These are phyloP conservation scores for Dactylellina leptospora DNA, from an alignment of 2,329 filamentous ascomycete species.

Conservation along the genomic window DNA sequence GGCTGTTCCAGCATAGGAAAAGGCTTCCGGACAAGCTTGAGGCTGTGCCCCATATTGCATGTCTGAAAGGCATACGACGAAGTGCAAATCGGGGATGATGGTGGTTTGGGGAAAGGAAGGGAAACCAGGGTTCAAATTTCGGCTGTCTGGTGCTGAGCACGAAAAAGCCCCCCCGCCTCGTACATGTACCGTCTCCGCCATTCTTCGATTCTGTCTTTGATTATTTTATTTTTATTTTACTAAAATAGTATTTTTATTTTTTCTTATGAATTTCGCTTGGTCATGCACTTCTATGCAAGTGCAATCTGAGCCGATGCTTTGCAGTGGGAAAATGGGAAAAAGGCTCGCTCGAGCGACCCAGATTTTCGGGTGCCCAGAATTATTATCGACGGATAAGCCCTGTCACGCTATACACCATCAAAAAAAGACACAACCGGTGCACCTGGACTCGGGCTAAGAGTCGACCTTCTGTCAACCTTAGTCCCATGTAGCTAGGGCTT, in stretches of 20 bases:
- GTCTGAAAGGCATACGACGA: background rate
- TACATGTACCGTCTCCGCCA: background rate
- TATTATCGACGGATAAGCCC: slow-evolving; percentile 37
- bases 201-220: no score
- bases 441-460: slow-evolving; percentile 4
- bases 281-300: slow-evolving; percentile 9
- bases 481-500: slow-evolving; percentile 18
- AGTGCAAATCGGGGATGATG: slow-evolving; percentile 12
- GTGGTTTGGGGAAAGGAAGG: background rate
- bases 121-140: background rate
- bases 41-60: slow-evolving; percentile 43
- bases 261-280: slow-evolving; percentile 26
- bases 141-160: background rate
- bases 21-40: slow-evolving; percentile 23
- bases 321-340: slow-evolving; percentile 25
- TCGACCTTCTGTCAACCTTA: slow-evolving; percentile 12
- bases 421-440: background rate
- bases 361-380: slow-evolving; percentile 36
- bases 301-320: slow-evolving; percentile 37
- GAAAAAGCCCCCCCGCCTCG: background rate
- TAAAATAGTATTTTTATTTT: no score
- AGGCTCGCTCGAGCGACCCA: slow-evolving; percentile 36
- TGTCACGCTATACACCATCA: slow-evolving; percentile 17
- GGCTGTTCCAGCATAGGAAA: slow-evolving; percentile 11
- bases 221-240: no score